phyloP scores from a whole-genome alignment of 2,329 filamentous ascomycete genomes.

The Thermoascus crustaceus region DNA sequence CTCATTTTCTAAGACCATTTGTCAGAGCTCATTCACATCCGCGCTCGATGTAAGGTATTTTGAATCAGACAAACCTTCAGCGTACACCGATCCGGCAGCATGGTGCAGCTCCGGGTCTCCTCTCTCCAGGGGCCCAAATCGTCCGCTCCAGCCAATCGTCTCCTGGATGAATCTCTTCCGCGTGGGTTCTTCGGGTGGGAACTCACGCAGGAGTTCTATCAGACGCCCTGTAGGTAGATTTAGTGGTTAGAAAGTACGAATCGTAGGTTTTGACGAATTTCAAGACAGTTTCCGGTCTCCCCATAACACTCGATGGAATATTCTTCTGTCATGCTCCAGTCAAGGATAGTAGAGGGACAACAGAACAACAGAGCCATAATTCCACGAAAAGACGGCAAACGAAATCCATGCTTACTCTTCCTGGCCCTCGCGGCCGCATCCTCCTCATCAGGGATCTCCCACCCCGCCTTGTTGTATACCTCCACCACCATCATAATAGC shows the following conservation, averaged over 20 bases:
- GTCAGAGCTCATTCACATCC: conserved; percentile 13
- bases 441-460: conserved; percentile 55
- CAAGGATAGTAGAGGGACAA: too few species aligned
- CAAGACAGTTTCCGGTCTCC: too few species aligned
- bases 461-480: conserved; percentile 79
- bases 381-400: not conserved
- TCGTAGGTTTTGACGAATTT: too few species aligned
- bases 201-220: conserved; percentile 69
- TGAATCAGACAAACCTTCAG: conserved; percentile 50
- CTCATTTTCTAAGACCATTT: conserved; percentile 58
- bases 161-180: conserved; percentile 88
- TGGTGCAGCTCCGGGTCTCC: conserved; percentile 94
- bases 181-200: conserved; percentile 75
- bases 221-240: conserved; percentile 45
- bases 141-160: conserved; percentile 79
- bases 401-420: conserved; percentile 27
- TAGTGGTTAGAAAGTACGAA: not conserved
- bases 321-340: too few species aligned
- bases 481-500: conserved; percentile 80
- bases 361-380: too few species aligned
- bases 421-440: conserved; percentile 57
- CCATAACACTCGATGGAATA: too few species aligned
- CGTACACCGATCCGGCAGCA: conserved; percentile 77
- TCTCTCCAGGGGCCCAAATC: conserved; percentile 76
- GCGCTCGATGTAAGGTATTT: too few species aligned